Percentiles rank a stretch among this genome's conserved stretches.
These are phyloP conservation scores for Fusarium pseudograminearum DNA, from an alignment of 2,329 filamentous ascomycete species.

Conservation along the genomic window DNA sequence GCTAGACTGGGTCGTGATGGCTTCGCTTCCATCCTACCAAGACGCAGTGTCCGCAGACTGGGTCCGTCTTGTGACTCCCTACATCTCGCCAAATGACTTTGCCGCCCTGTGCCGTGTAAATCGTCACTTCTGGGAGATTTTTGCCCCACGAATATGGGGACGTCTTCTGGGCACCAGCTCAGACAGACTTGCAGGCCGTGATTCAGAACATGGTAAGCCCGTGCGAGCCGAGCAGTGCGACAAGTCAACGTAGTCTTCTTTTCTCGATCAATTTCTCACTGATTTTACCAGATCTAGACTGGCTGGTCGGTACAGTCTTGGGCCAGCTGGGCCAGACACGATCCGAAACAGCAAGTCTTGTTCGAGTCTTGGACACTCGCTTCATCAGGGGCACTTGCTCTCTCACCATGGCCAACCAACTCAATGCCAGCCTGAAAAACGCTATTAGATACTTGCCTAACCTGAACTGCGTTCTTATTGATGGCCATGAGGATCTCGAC, in stretches of 20 bases:
- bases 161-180: constrained; percentile 57
- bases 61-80: constrained; percentile 61
- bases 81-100: constrained; percentile 58
- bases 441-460: constrained; percentile 58
- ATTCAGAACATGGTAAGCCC: constrained; percentile 60
- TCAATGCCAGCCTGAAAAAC: constrained; percentile 55
- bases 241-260: not conserved
- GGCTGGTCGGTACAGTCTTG: constrained; percentile 62
- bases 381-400: constrained; percentile 56
- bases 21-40: constrained; percentile 64
- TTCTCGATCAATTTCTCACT: not conserved
- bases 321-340: constrained; percentile 53
- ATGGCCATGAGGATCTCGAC: constrained; percentile 61
- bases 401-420: constrained; percentile 54
- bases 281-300: constrained; percentile 58
- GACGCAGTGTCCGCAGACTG: constrained; percentile 63
- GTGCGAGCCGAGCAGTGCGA: not conserved
- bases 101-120: constrained; percentile 62
- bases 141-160: constrained; percentile 66
- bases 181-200: constrained; percentile 55
- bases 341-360: constrained; percentile 56
- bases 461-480: constrained; percentile 61
- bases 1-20: constrained; percentile 40
- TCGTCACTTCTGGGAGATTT: constrained; percentile 60
- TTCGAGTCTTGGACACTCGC: constrained; percentile 63